phyloP scores from a whole-genome alignment of 2,329 filamentous ascomycete species.

The Exophiala aquamarina region DNA sequence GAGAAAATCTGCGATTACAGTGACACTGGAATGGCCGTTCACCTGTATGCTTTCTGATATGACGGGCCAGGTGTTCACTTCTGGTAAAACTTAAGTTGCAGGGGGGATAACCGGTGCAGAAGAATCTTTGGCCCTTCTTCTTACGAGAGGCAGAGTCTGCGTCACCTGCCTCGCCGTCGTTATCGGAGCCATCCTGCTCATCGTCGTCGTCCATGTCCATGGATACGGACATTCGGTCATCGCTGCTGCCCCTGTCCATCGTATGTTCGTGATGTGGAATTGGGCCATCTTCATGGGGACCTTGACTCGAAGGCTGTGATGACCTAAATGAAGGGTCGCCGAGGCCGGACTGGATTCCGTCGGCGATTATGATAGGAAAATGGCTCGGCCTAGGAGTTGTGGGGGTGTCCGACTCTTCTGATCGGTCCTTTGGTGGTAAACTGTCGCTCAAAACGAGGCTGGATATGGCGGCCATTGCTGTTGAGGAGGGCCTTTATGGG shows the following conservation, averaged over 20 bases:
- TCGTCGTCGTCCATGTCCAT: constrained; percentile 50
- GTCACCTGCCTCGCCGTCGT: constrained; percentile 62
- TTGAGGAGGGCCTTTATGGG: constrained; percentile 9
- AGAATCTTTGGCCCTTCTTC: constrained; percentile 95
- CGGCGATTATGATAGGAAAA: constrained; percentile 5
- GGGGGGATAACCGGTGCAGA: constrained; percentile 91
- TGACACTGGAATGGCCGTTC: constrained; percentile 97
- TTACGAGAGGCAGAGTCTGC: constrained; percentile 76
- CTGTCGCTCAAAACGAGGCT: constrained; percentile 23
- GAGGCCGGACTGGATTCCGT: constrained; percentile 5
- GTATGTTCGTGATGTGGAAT: not conserved
- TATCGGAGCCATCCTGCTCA: constrained; percentile 65
- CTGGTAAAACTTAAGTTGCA: constrained; percentile 93
- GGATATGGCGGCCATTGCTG: constrained; percentile 24
- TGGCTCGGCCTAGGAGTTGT: constrained; percentile 24
- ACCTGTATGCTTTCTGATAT: constrained; percentile 96
- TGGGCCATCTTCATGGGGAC: not conserved
- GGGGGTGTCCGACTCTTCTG: constrained; percentile 25
- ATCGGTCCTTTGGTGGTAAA: constrained; percentile 14
- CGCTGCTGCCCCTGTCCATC: constrained; percentile 4
- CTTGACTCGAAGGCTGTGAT: constrained; percentile 12
- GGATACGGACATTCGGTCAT: constrained; percentile 6
- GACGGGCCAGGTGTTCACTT: constrained; percentile 90
- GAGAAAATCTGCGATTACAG: constrained; percentile 87
- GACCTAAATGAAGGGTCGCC: constrained; percentile 3